phyloP scores from a whole-genome alignment of 2,329 filamentous ascomycete genomes.

The Periconia digitata region DNA sequence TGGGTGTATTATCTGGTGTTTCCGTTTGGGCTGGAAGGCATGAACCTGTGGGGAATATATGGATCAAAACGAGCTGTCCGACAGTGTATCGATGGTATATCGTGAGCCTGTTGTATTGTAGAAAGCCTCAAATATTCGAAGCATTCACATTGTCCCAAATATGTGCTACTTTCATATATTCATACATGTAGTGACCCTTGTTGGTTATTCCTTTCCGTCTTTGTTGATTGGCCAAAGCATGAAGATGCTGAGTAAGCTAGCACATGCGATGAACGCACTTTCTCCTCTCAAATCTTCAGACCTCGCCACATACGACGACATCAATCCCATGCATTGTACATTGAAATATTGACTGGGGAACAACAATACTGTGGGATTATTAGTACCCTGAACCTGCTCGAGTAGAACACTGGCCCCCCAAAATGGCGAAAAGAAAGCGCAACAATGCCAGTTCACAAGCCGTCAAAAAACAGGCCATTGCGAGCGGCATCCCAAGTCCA shows the following conservation, averaged over 20 bases:
- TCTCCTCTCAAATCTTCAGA: not conserved
- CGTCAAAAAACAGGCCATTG: not conserved
- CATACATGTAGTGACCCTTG: no score
- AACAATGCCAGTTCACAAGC: not conserved
- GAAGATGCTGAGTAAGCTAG: not conserved
- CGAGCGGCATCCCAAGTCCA: not conserved
- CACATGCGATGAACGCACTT: not conserved
- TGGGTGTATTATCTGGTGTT: no score
- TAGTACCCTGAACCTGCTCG: not conserved
- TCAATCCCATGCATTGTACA: not conserved
- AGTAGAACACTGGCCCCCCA: not conserved
- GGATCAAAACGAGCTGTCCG: no score
- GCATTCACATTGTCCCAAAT: no score
- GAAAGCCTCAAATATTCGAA: no score
- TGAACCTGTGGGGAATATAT: no score
- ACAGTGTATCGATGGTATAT: no score
- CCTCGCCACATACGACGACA: not conserved
- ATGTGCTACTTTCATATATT: no score
- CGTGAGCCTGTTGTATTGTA: no score
- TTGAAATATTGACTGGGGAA: not conserved
- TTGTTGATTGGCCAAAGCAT: not conserved
- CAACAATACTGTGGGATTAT: not conserved
- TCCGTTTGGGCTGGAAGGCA: no score
- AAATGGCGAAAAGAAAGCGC: conserved; percentile 1
- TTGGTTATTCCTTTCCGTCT: no score